Evolutionary conservation across 352 stramenopile species (phyloP), one percentile per base, ranked within the genome.

Genomic region (Globisporangium heterothallicum): DNA sequence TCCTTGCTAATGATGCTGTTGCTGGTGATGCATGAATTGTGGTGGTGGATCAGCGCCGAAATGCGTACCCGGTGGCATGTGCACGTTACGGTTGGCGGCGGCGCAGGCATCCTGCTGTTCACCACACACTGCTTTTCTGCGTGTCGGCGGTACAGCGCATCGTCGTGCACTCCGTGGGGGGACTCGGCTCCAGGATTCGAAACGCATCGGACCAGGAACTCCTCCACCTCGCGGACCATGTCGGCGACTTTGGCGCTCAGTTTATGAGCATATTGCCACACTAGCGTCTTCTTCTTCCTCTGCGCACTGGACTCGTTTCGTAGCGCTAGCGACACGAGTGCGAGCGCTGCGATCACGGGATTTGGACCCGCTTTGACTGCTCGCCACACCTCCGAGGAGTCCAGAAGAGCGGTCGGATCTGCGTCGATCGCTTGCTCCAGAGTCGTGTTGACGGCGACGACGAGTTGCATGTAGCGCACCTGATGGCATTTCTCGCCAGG

Each of bases 41-140:
- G 12, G 32, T n/a, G 8, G 32, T 47, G 48, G 26, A 49, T 54
- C 24, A 54, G 42, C 9, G 52, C 52, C 18, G 53, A 60, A 21
- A 60, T 60, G 53, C 53, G 53, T 21, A 60, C 53, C 25, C 53
- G 36, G 22, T 60, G 22, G 27, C 53, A 60, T 18, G 53, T 40
- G 45, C 36, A 59, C 5, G 32, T 18, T n/a, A n/a, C n/a, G n/a
- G n/a, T n/a, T 18, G 32, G 32, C 32, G 21, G n/a, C 14, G 32
- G 32, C n/a, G 40, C 16, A 16, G 13, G 14, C 7, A 12, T 24
- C 16, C n/a, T n/a, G n/a, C n/a, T n/a, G n/a, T n/a, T n/a, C n/a
- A n/a, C n/a, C n/a, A n/a, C n/a, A n/a, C n/a, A n/a, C n/a, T n/a
- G n/a, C n/a, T n/a, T n/a, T n/a, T n/a, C n/a, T n/a, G n/a, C n/a